phyloP scores from a whole-genome alignment of 2,329 filamentous ascomycete genomes.

The Fusarium nematophilum region DNA sequence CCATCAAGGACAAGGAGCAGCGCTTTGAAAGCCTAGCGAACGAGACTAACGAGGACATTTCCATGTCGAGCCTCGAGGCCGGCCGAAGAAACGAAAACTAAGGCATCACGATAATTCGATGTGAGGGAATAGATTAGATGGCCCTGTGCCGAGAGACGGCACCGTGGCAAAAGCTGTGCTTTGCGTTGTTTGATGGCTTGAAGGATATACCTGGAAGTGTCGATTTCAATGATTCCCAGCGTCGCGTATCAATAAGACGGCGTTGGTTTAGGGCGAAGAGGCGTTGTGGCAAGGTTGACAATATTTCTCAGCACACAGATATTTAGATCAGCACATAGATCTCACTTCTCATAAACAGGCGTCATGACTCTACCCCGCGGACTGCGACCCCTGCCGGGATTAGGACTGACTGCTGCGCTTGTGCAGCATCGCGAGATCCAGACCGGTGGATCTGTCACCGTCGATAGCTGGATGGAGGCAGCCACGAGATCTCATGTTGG shows the following conservation, averaged over 20 bases:
- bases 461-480: neutral
- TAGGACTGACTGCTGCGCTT: neutral
- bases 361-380: neutral
- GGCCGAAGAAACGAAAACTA: neutral
- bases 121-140: neutral
- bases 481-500: neutral
- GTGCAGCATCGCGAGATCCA: neutral
- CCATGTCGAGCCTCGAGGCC: slow-evolving; percentile 5
- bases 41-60: slow-evolving; percentile 8
- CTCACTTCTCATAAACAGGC: slow-evolving; percentile 8
- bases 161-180: neutral
- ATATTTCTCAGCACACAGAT: neutral
- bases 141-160: neutral
- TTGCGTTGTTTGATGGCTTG: neutral
- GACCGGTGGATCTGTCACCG: neutral
- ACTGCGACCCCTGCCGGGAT: neutral
- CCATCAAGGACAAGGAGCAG: slow-evolving; percentile 10
- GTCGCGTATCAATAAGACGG: no score
- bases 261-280: no score
- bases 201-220: neutral
- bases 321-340: slow-evolving; percentile 5
- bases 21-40: slow-evolving; percentile 2
- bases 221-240: neutral
- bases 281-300: slow-evolving; percentile 9
- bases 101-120: neutral